Conservation (phyloP, 2,329 filamentous ascomycete genomes). For the Fusarium haematococcum region DNA sequence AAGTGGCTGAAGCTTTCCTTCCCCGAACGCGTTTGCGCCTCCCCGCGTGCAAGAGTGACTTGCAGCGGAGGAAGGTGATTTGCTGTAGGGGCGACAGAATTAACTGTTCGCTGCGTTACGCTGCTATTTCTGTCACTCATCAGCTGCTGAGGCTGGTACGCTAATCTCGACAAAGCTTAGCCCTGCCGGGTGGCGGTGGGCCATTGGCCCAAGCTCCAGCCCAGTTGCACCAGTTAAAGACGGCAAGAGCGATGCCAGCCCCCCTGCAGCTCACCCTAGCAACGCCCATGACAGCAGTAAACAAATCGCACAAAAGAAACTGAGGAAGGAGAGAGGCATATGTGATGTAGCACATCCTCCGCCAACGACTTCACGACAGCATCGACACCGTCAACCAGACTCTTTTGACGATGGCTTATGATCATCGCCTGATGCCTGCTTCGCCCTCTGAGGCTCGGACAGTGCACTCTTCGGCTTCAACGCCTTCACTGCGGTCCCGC, state of each 20-base stretch:
- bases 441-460: constrained; percentile 50
- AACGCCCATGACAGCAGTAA: constrained; percentile 51
- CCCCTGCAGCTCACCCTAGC: constrained; percentile 49
- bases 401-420: constrained; percentile 56
- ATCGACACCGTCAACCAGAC: constrained; percentile 55
- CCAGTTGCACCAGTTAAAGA: constrained; percentile 20
- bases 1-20: constrained; percentile 32
- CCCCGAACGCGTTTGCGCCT: constrained; percentile 11
- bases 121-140: constrained; percentile 17
- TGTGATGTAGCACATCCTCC: constrained; percentile 55
- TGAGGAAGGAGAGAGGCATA: not conserved
- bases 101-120: not conserved
- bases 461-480: constrained; percentile 78
- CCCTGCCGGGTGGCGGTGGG: constrained; percentile 10
- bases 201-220: constrained; percentile 34
- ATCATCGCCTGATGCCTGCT: constrained; percentile 60
- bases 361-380: constrained; percentile 54
- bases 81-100: not conserved
- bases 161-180: not conserved
- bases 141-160: not conserved
- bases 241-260: constrained; percentile 17
- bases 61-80: not conserved
- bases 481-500: constrained; percentile 79
- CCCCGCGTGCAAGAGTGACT: constrained; percentile 4
- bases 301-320: constrained; percentile 43